phyloP scores from a whole-genome alignment of 2,329 filamentous ascomycete genomes.

The Aspergillus pseudotamarii region DNA sequence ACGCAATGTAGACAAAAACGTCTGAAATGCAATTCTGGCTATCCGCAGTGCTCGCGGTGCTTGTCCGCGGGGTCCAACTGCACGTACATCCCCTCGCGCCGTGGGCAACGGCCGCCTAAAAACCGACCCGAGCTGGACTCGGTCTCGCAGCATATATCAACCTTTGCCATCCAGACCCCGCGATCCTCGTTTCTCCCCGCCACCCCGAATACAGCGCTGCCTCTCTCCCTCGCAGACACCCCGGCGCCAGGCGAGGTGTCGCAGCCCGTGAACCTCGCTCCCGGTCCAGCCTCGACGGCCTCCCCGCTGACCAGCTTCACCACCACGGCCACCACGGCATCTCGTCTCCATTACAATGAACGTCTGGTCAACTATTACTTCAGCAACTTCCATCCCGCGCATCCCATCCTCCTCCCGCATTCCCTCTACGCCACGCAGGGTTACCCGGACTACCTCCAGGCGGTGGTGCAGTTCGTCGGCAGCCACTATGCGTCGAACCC shows the following conservation, averaged over 20 bases:
- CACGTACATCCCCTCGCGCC: slow-evolving; percentile 3
- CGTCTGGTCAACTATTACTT: slow-evolving; percentile 5
- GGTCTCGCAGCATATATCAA: slow-evolving; percentile 3
- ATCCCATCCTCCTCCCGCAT: slow-evolving; percentile 1
- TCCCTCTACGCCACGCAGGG: not conserved
- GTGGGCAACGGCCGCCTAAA: not conserved
- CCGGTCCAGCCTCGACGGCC: not conserved
- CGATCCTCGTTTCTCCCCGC: not conserved
- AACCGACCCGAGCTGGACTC: not conserved
- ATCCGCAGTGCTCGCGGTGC: slow-evolving; percentile 6
- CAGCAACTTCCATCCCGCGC: slow-evolving; percentile 1
- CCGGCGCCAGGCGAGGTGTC: not conserved
- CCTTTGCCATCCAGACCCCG: slow-evolving; percentile 1
- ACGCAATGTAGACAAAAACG: slow-evolving; percentile 5
- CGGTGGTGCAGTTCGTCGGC: slow-evolving; percentile 1
- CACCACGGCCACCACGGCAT: not conserved
- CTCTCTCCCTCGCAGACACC: not conserved
- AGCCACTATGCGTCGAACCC: not conserved
- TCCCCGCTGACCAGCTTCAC: not conserved
- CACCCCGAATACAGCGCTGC: not conserved
- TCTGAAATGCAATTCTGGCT: slow-evolving; percentile 1
- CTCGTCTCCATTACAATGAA: not conserved
- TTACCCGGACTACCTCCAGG: not conserved
- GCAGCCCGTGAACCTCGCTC: not conserved
- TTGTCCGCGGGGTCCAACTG: not conserved